phyloP scores from a whole-genome alignment of 2,329 filamentous ascomycete genomes.

The Cercospora canescens region DNA sequence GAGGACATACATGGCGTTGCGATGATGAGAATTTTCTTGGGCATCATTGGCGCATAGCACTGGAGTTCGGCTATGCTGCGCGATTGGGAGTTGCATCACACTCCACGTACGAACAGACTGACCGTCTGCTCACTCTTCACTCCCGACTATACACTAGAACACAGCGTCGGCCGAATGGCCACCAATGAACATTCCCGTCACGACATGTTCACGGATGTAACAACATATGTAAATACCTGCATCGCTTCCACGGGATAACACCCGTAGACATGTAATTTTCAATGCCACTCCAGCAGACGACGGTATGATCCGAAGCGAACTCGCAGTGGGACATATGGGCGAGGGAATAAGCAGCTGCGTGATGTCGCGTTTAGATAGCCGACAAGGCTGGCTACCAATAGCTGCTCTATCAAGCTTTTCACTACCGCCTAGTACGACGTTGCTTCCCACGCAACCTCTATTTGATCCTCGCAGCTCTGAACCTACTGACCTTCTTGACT shows the following conservation, averaged over 20 bases:
- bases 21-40: slow-evolving; percentile 2
- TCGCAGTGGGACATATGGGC: not conserved
- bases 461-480: slow-evolving; percentile 39
- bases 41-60: slow-evolving; percentile 1
- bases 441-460: not conserved
- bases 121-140: slow-evolving; percentile 12
- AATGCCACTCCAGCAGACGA: not conserved
- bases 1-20: not conserved
- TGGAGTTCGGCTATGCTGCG: slow-evolving; percentile 4
- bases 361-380: not conserved
- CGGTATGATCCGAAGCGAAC: not conserved
- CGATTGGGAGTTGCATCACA: not conserved
- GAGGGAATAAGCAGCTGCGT: not conserved
- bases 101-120: slow-evolving; percentile 1
- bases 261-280: not conserved
- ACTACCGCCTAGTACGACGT: not conserved
- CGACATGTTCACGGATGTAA: slow-evolving; percentile 9
- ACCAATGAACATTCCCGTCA: not conserved
- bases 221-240: slow-evolving; percentile 16
- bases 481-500: slow-evolving; percentile 41
- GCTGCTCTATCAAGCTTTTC: not conserved
- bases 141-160: slow-evolving; percentile 7
- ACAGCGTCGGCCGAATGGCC: not conserved
- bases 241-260: not conserved
- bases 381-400: not conserved